phyloP scores from a whole-genome alignment of 1,139 yeast genomes.

The Magnusiomyces ingens region DNA sequence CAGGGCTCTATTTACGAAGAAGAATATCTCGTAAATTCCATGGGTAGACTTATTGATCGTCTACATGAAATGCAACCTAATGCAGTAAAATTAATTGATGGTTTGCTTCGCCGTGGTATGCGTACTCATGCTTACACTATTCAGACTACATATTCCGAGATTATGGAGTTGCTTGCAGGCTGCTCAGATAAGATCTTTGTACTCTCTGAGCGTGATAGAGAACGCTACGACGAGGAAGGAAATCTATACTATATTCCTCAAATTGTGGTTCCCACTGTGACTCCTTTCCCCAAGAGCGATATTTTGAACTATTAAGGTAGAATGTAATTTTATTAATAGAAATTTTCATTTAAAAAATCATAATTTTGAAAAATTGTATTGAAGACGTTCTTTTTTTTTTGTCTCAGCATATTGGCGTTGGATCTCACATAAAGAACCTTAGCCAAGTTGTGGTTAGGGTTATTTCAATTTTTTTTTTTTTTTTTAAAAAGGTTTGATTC shows the following conservation, averaged over 20 bases:
- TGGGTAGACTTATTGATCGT: constrained; percentile 82
- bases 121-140: constrained; percentile 77
- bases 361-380: too few species aligned
- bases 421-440: too few species aligned
- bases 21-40: constrained; percentile 82
- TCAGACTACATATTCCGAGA: constrained; percentile 59
- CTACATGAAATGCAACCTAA: constrained; percentile 69
- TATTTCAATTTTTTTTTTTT: not conserved
- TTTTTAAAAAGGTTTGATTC: not conserved
- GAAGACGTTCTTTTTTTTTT: too few species aligned
- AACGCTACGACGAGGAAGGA: constrained; percentile 84
- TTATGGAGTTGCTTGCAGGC: constrained; percentile 48
- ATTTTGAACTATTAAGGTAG: constrained; percentile 10
- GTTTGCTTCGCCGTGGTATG: constrained; percentile 62
- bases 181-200: constrained; percentile 68
- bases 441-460: not conserved
- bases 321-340: not conserved
- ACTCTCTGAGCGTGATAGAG: constrained; percentile 70
- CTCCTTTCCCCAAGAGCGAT: constrained; percentile 13
- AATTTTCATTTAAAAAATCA: not conserved
- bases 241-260: constrained; percentile 46
- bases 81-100: constrained; percentile 66
- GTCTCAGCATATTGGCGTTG: too few species aligned
- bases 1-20: constrained; percentile 97
- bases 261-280: constrained; percentile 21